Percentiles rank a stretch among this genome's conserved stretches.
Evolutionary conservation across 2,329 filamentous ascomycete species (phyloP).

Genomic region (Ilyonectria sp.): DNA sequence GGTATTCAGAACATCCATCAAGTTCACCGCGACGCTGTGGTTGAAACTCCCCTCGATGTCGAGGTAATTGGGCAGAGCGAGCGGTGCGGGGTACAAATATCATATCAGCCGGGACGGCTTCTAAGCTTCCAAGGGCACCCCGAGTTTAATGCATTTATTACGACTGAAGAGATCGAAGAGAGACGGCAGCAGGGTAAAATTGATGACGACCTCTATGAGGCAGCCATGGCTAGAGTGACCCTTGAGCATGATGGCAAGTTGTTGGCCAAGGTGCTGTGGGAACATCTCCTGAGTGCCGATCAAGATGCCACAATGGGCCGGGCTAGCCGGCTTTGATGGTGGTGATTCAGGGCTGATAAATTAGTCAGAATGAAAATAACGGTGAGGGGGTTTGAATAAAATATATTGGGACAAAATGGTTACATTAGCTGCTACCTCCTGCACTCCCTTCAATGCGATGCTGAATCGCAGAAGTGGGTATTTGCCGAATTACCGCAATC

Average conservation of each 20-base stretch:
- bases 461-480: no score
- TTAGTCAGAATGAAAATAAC: no score
- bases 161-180: constrained; percentile 20
- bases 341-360: no score
- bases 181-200: constrained; percentile 23
- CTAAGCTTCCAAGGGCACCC: constrained; percentile 33
- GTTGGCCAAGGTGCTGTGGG: constrained; percentile 8
- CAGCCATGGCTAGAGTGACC: constrained; percentile 25
- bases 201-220: constrained; percentile 3
- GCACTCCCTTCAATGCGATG: no score
- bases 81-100: constrained; percentile 28
- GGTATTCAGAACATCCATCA: constrained; percentile 23
- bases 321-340: background rate
- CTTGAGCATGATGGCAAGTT: constrained; percentile 28
- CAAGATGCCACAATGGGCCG: background rate
- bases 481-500: no score
- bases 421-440: no score
- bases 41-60: constrained; percentile 19
- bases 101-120: constrained; percentile 28
- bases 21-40: constrained; percentile 30
- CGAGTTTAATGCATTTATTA: constrained; percentile 27
- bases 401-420: no score
- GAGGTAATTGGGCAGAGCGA: constrained; percentile 27
- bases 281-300: background rate
- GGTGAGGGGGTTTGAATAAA: no score